phyloP scores from a whole-genome alignment of 2,329 filamentous ascomycete species.

The Apiospora marii region DNA sequence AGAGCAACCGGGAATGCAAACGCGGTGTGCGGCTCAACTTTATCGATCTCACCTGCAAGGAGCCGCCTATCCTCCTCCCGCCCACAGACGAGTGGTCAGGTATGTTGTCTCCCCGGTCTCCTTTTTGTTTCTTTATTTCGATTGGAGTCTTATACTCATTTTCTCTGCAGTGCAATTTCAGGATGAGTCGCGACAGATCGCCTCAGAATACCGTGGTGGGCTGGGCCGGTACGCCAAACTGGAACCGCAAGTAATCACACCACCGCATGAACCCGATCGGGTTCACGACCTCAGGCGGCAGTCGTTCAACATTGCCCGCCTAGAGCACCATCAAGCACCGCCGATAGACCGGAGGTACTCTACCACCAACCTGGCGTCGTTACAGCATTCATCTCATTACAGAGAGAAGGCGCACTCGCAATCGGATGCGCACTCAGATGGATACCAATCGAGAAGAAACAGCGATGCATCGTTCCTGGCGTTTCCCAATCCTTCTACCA shows the following conservation, averaged over 20 bases:
- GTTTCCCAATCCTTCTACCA: conserved; percentile 35
- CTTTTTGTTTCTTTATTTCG: neutral
- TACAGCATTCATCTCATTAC: neutral
- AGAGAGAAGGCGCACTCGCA: conserved; percentile 34
- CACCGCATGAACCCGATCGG: conserved; percentile 35
- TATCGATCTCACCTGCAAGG: conserved; percentile 80
- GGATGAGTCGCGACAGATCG: conserved; percentile 89
- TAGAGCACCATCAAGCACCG: conserved; percentile 32
- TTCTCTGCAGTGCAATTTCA: conserved; percentile 71
- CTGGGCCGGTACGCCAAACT: conserved; percentile 73
- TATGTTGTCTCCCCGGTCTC: conserved; percentile 41
- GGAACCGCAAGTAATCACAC: conserved; percentile 47
- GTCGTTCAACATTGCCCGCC: conserved; percentile 32
- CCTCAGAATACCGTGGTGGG: conserved; percentile 87
- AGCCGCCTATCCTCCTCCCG: conserved; percentile 67
- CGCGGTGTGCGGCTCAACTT: conserved; percentile 90
- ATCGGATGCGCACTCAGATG: conserved; percentile 33
- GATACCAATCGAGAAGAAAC: conserved; percentile 39
- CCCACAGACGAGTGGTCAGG: conserved; percentile 71
- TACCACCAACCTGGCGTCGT: conserved; percentile 28
- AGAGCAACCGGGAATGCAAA: conserved; percentile 86
- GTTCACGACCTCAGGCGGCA: conserved; percentile 38
- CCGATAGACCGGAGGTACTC: conserved; percentile 35
- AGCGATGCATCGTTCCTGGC: conserved; percentile 39
- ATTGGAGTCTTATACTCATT: neutral